Base-by-base conservation (phyloP, 75 land plant species). In the Pinus tabuliformis region DNA sequence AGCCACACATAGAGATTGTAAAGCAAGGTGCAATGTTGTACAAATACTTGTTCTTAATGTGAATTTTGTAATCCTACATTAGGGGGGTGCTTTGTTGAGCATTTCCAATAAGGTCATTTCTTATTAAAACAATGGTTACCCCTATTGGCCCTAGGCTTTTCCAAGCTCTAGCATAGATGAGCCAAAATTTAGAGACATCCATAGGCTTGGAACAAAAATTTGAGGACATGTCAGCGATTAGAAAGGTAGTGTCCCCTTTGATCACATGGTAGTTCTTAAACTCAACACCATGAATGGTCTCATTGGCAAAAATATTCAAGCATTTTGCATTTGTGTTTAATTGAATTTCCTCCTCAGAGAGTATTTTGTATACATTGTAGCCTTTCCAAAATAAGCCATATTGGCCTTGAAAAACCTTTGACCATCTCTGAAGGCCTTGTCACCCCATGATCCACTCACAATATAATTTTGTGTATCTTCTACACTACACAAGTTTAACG, bases 181-280 rank as follows among this genome's bases (percentile, higher is more conserved):
- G 1, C 36, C 93, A 95, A 63, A 94, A 97, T 70, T 84, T 90
- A 22, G 88, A 82, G 20, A 97, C 93, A 76, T 97, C 95, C n/a
- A 97, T 93, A 1, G 95, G 99, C 83, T 97, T 97, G 17, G 97
- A 97, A 78, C 97, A 97, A 82, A 97, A 97, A 66, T 97, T 94
- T 17, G 99, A 97, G 13, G 98, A 94, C 93, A 97, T 92, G 72
- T 94, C 97, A 9, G 97, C 97, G 1, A 97, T 82, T 42, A 97
- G 68, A 52, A 97, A 3, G 36, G 84, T 76, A 33, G 71, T 82
- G 11, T 73, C 36, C 56, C 79, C 79, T 1, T 42, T 58, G 5
- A 86, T 82, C 1, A 28, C 73, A 20, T 95, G 96, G 57, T 93
- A 93, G 57, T 90, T 83, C 87, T 94, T 97, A 78, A 89, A 97